Evolutionary conservation across 2,329 filamentous ascomycete species (phyloP).

Genomic region (Fusarium cicatricum): DNA sequence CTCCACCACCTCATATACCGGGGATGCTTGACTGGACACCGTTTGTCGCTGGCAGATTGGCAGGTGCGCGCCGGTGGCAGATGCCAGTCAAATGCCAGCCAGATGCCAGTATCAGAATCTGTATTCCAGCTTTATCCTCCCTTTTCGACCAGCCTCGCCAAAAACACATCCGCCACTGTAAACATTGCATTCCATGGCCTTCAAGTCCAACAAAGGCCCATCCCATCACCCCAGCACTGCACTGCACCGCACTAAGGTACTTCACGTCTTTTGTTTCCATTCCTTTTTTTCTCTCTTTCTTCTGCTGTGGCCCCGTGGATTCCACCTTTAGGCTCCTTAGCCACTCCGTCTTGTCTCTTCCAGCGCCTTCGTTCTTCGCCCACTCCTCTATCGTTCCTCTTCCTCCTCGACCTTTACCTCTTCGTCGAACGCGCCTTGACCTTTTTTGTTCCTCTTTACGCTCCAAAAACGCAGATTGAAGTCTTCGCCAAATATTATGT

Average conservation of each 20-base stretch:
- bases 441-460: slow-evolving; percentile 16
- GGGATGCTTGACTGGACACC: slow-evolving; percentile 1
- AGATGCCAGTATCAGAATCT: slow-evolving; percentile 16
- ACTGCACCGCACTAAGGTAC: slow-evolving; percentile 16
- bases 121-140: slow-evolving; percentile 33
- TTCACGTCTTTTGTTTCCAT: slow-evolving; percentile 19
- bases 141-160: slow-evolving; percentile 37
- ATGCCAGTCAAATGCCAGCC: slow-evolving; percentile 37
- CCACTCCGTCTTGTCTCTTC: slow-evolving; percentile 6
- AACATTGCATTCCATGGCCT: slow-evolving; percentile 44
- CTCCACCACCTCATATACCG: slow-evolving; percentile 24
- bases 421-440: slow-evolving; percentile 15
- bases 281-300: slow-evolving; percentile 20
- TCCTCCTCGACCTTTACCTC: slow-evolving; percentile 5
- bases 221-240: slow-evolving; percentile 19
- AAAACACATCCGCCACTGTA: slow-evolving; percentile 37
- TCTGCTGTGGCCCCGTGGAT: slow-evolving; percentile 13
- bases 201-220: not conserved
- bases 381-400: slow-evolving; percentile 21
- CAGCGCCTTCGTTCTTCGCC: slow-evolving; percentile 18
- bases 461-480: slow-evolving; percentile 15
- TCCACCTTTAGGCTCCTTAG: slow-evolving; percentile 8
- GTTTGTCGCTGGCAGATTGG: slow-evolving; percentile 18
- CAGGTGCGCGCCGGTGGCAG: slow-evolving; percentile 35
- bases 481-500: slow-evolving; percentile 45